Evolutionary conservation across 176 grass and related monocot species (phyloP).

Genomic region (Cymbopogon citratus): DNA sequence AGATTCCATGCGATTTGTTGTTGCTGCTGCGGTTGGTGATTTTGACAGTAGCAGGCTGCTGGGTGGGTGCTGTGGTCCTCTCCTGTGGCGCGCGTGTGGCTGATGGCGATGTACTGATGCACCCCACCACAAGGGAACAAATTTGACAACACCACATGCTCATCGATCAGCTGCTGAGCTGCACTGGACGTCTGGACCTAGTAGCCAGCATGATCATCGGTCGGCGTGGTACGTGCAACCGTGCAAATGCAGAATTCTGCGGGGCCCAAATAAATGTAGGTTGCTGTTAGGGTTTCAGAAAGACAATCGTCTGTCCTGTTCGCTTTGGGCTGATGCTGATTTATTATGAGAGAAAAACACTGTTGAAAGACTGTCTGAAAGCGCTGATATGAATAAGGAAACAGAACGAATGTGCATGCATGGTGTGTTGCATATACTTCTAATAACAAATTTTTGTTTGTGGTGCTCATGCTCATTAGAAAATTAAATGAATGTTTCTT

Average conservation of each 20-base stretch:
- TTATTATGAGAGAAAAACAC: no score
- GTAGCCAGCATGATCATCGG: background rate
- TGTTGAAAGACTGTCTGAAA: no score
- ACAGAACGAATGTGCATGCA: background rate
- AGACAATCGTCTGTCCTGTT: no score
- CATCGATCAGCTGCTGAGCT: background rate
- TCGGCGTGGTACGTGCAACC: background rate
- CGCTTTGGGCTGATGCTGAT: no score
- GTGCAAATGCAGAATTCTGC: background rate
- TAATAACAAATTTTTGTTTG: background rate
- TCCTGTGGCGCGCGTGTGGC: constrained; percentile 2
- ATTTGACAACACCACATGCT: constrained; percentile 12
- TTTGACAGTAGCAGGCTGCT: constrained; percentile 7
- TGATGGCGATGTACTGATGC: constrained; percentile 39
- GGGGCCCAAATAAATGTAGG: background rate
- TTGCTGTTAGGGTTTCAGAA: background rate
- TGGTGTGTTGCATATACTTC: background rate
- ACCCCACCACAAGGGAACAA: constrained; percentile 39
- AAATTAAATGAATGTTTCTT: no score
- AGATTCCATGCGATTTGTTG: constrained; percentile 31
- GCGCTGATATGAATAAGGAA: no score
- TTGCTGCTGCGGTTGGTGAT: constrained; percentile 22
- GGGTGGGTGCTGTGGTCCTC: constrained; percentile 14
- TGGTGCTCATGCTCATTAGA: background rate
- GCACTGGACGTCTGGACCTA: background rate